Evolutionary conservation across 83 land plant genomes (phyloP).

Genomic region (Picea mariana): DNA sequence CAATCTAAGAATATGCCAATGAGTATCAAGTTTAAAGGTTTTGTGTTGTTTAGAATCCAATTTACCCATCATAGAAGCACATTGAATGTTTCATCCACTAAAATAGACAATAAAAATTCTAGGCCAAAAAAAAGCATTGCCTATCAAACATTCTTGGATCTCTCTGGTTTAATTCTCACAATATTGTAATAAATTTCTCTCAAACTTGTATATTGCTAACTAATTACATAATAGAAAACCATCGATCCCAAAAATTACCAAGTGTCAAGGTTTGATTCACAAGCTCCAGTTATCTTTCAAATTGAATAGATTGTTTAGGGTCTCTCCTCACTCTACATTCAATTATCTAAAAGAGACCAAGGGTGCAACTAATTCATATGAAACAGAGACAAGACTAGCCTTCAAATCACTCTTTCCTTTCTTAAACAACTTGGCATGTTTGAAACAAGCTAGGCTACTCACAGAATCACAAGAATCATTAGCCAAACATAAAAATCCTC

Average conservation of each 20-base stretch:
- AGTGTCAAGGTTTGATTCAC: too few relatives aligned
- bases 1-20: background rate
- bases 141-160: background rate
- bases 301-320: slow-evolving; percentile 41
- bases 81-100: background rate
- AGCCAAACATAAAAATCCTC: slow-evolving; percentile 21
- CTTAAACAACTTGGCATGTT: background rate
- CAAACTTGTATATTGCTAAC: background rate
- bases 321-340: slow-evolving; percentile 29
- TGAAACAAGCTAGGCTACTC: background rate
- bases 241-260: too few relatives aligned
- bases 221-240: background rate
- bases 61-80: background rate
- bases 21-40: background rate
- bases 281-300: slow-evolving; percentile 34
- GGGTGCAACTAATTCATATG: slow-evolving; percentile 36
- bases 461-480: background rate
- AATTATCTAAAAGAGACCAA: slow-evolving; percentile 23
- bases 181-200: background rate
- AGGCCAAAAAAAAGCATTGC: background rate
- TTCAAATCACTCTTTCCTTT: slow-evolving; percentile 15
- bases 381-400: background rate
- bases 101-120: background rate
- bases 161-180: background rate
- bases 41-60: background rate